Evolutionary conservation across 768 basidiomycete genomes (phyloP).

Genomic region (Mrakia hoshinonis): DNA sequence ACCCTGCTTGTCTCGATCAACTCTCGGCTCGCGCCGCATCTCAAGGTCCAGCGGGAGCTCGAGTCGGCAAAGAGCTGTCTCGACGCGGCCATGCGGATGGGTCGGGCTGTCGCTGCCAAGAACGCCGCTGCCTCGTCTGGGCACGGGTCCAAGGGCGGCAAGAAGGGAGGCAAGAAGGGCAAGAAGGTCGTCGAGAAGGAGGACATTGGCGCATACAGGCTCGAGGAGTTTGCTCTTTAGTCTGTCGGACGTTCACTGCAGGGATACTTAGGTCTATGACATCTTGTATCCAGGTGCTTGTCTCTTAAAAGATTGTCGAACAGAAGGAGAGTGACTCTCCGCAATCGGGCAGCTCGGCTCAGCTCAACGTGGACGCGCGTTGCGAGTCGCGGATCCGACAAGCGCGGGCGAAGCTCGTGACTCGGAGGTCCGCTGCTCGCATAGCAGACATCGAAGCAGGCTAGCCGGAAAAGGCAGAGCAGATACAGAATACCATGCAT

Average conservation of each 20-base stretch:
- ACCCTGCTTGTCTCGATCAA: conserved; percentile 6
- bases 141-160: background rate
- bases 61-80: conserved; percentile 9
- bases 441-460: too few species aligned
- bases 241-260: background rate
- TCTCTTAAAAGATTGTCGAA: background rate
- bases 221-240: conserved; percentile 25
- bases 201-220: conserved; percentile 16
- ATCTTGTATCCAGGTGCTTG: background rate
- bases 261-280: background rate
- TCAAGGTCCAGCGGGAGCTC: conserved; percentile 17
- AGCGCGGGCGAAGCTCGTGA: too few species aligned
- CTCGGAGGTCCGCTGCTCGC: too few species aligned
- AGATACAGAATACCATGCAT: too few species aligned
- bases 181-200: conserved; percentile 8
- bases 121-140: background rate
- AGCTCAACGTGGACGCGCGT: too few species aligned
- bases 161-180: background rate
- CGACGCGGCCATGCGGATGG: conserved; percentile 16
- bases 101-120: conserved; percentile 3
- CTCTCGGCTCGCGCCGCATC: conserved; percentile 9
- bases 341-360: too few species aligned
- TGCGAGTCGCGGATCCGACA: too few species aligned
- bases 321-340: too few species aligned
- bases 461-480: too few species aligned